Percentiles rank a stretch among this genome's conserved stretches.
Conservation (phyloP, 2,329 filamentous ascomycete species). For the Onygena corvina region DNA sequence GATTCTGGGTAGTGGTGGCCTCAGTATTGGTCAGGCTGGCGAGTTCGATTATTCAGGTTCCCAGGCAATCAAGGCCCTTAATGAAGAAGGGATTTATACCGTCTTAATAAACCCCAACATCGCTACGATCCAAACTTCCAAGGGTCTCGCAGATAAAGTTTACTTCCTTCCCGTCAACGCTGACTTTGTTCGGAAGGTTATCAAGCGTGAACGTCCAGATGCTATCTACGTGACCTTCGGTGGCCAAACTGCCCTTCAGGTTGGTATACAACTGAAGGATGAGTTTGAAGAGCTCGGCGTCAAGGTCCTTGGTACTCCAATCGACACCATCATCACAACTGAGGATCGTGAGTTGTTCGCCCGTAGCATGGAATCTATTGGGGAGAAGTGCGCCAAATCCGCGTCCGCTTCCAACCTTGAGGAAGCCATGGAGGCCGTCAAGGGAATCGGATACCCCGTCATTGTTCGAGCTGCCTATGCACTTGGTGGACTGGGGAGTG, state of each 20-base stretch:
- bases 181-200: slow-evolving; percentile 95
- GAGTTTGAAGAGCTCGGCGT: slow-evolving; percentile 90
- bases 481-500: slow-evolving; percentile 84
- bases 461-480: slow-evolving; percentile 96
- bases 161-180: slow-evolving; percentile 96
- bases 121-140: slow-evolving; percentile 95
- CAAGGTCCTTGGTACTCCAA: slow-evolving; percentile 87
- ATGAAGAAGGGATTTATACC: slow-evolving; percentile 96
- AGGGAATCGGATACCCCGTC: slow-evolving; percentile 88
- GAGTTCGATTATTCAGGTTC: slow-evolving; percentile 98
- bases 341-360: slow-evolving; percentile 97
- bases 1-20: slow-evolving; percentile 82
- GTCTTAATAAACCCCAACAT: slow-evolving; percentile 99
- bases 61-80: slow-evolving; percentile 95
- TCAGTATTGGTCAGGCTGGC: slow-evolving; percentile 94
- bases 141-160: slow-evolving; percentile 94
- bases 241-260: slow-evolving; percentile 90
- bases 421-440: slow-evolving; percentile 77
- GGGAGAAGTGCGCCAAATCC: slow-evolving; percentile 95
- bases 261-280: slow-evolving; percentile 94
- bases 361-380: slow-evolving; percentile 95
- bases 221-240: slow-evolving; percentile 97
- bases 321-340: slow-evolving; percentile 96
- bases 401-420: slow-evolving; percentile 80
- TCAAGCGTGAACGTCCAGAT: slow-evolving; percentile 85